These are phyloP conservation scores for Mortierella sp. DNA, from an alignment of 371 early-diverging fungal species.

Conservation along the genomic window DNA sequence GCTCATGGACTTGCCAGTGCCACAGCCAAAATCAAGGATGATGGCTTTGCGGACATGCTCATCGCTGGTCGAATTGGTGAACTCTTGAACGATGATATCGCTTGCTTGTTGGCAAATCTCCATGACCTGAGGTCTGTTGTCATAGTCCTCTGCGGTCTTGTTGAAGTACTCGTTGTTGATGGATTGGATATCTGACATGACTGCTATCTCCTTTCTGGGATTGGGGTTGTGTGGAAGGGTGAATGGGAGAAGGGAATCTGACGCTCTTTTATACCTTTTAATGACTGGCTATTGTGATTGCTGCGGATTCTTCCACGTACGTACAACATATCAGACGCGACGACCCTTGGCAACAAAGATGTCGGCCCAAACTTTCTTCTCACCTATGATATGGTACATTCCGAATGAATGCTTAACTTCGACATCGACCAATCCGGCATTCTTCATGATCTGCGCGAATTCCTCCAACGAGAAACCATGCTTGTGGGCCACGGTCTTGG, in stretches of 20 bases:
- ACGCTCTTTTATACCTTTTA: no score
- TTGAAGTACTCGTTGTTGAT: constrained; percentile 45
- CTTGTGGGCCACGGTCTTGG: constrained; percentile 10
- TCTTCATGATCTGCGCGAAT: not conserved
- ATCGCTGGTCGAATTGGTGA: constrained; percentile 18
- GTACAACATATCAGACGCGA: constrained; percentile 11
- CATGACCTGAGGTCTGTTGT: constrained; percentile 11
- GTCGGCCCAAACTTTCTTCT: constrained; percentile 3
- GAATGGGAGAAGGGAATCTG: no score
- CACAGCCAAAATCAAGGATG: constrained; percentile 44
- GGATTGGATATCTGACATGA: constrained; percentile 26
- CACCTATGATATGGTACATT: not conserved
- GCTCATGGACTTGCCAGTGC: constrained; percentile 34
- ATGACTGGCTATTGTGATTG: no score
- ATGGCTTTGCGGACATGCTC: constrained; percentile 25
- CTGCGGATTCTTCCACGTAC: no score
- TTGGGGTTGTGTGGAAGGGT: no score
- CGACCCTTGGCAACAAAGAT: constrained; percentile 15
- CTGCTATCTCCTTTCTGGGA: not conserved
- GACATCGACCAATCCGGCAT: constrained; percentile 15
- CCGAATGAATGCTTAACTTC: not conserved
- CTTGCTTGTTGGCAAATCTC: constrained; percentile 25
- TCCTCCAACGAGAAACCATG: constrained; percentile 7
- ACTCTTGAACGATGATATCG: constrained; percentile 20
- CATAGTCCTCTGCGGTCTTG: constrained; percentile 36